Base-by-base conservation (phyloP, 139 green algal genomes). In the Trebouxia sp. region DNA sequence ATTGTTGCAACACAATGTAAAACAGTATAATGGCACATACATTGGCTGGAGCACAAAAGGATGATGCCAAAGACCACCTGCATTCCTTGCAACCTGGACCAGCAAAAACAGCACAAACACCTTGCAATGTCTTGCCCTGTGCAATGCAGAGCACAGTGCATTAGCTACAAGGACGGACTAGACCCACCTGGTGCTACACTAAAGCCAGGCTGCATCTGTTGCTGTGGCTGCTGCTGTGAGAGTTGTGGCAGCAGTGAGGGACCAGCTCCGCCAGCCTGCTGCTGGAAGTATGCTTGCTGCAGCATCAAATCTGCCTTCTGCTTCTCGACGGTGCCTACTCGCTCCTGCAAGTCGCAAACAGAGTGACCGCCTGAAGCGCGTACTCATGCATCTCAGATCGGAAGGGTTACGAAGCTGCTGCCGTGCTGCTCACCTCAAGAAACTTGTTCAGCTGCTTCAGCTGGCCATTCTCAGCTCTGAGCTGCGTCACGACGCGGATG, bases 381-480 rank as follows among this genome's bases (percentile, higher is more conserved):
- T n/a, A n/a, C n/a, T n/a, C 65, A 48, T 74, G 35, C 7, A 74
- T 11, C 30, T 8, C 35, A 43, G 20, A 45, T 30, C 32, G 11
- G 15, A 45, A 28, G 30, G 28, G 8, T 45, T 15, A 22, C 32
- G 38, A 6, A 3, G 10, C 65, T 26, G 37, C 32, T 75, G 28
- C 30, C 17, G 32, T 12, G 9, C 3, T 26, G 55, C 79, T 5
- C 38, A 85, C 88, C 82, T 92, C 88, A 35, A 92, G 53, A 39
- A 92, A 91, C 69, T 92, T 92, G 70, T 91, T 92, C 22, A 92
- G 83, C 80, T 91, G 88, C 10, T 77, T 83, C 38, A 93, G 80
- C 83, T 93, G 89, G 32, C 88, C 85, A 48, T 86, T 88, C 74
- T 93, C 87, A 55, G 88, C 82, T 15, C 89, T 76, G 75, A 93